Evolutionary conservation across 345 rosid genomes (phyloP).

Genomic region (Gossypium raimondii): DNA sequence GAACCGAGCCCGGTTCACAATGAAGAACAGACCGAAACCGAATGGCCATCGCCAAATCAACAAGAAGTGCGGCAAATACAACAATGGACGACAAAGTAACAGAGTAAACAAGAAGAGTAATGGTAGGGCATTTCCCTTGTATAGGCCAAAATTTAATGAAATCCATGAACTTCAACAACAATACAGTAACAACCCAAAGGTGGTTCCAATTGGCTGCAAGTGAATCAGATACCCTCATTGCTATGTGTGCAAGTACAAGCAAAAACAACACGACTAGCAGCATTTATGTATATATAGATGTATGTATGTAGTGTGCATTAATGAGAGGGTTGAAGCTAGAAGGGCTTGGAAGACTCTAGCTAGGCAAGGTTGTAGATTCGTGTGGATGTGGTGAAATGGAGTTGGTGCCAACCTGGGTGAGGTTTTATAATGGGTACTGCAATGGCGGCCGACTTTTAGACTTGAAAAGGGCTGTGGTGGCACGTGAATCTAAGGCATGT

Average conservation of each 20-base stretch:
- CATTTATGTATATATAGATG: no score
- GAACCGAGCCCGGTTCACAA: neutral
- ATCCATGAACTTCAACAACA: slow-evolving; percentile 23
- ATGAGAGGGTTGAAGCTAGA: neutral
- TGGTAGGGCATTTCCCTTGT: slow-evolving; percentile 2
- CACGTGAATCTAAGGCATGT: no score
- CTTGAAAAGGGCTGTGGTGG: no score
- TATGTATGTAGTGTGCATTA: no score
- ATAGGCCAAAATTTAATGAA: neutral
- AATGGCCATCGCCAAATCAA: slow-evolving; percentile 1
- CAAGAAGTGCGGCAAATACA: slow-evolving; percentile 13
- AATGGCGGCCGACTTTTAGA: no score
- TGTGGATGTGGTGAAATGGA: no score
- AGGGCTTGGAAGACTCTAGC: neutral
- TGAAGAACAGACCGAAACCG: neutral
- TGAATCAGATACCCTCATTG: slow-evolving; percentile 28
- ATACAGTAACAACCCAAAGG: slow-evolving; percentile 14
- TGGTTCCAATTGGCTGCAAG: slow-evolving; percentile 22
- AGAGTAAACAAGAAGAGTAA: slow-evolving; percentile 10
- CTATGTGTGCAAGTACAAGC: neutral
- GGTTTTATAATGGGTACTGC: no score
- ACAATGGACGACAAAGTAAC: slow-evolving; percentile 15
- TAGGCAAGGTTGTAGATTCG: neutral
- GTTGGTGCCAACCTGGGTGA: no score
- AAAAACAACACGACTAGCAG: neutral